Evolutionary conservation across 768 basidiomycete species (phyloP).

Genomic region (Amanita rubescens): DNA sequence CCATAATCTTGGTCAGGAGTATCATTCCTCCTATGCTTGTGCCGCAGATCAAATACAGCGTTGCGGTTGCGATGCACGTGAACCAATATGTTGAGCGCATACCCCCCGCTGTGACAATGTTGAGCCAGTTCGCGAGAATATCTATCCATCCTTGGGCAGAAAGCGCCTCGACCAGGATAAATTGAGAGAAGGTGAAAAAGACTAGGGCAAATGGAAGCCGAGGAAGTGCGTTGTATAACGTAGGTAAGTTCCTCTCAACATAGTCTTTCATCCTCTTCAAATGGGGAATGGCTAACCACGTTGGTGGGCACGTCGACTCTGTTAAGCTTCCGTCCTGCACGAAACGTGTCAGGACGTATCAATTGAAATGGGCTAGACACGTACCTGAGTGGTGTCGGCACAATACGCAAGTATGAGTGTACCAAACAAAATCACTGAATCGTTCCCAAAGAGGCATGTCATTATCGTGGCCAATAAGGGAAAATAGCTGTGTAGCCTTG

Average conservation of each 20-base stretch:
- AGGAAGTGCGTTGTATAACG: conserved; percentile 53
- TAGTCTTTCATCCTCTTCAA: background rate
- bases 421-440: conserved; percentile 88
- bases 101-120: too few relatives aligned
- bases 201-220: conserved; percentile 79
- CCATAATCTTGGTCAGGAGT: too few relatives aligned
- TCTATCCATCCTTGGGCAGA: conserved; percentile 82
- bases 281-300: too few relatives aligned
- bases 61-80: too few relatives aligned
- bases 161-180: conserved; percentile 86
- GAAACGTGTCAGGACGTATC: too few relatives aligned
- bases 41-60: too few relatives aligned
- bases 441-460: conserved; percentile 84
- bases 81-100: too few relatives aligned
- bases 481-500: conserved; percentile 68
- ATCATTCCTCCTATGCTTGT: too few relatives aligned
- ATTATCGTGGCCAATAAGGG: conserved; percentile 74
- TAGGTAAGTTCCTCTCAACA: conserved; percentile 34
- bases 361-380: background rate
- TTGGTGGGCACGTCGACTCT: too few relatives aligned
- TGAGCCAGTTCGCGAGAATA: conserved; percentile 68
- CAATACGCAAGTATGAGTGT: conserved; percentile 89
- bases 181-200: conserved; percentile 91
- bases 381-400: conserved; percentile 52
- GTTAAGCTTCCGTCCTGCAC: too few relatives aligned